A percentile compares a stretch with the other conserved stretches of the same genome.
Conservation (phyloP, 1,139 yeast genomes). For the Pichia norvegensis region DNA sequence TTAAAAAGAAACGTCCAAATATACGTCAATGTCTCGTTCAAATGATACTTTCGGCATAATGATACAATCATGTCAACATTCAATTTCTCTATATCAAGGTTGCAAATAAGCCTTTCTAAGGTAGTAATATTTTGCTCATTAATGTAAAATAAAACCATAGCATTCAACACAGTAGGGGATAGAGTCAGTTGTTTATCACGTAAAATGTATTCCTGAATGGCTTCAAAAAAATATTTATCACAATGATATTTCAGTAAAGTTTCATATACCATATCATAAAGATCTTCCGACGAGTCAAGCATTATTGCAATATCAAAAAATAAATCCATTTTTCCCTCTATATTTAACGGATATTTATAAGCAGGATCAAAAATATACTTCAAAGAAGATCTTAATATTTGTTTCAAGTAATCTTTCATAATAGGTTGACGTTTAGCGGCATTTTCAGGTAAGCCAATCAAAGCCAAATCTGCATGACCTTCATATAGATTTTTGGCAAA, state of each 20-base stretch:
- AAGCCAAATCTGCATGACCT: conserved; percentile 35
- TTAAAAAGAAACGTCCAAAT: conserved; percentile 58
- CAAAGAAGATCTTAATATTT: conserved; percentile 49
- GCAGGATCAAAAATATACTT: conserved; percentile 33
- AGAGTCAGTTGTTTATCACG: conserved; percentile 39
- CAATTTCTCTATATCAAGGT: conserved; percentile 54
- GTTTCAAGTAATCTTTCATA: conserved; percentile 48
- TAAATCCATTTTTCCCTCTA: conserved; percentile 15
- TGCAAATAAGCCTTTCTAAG: conserved; percentile 59
- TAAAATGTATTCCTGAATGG: conserved; percentile 45
- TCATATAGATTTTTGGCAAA: conserved; percentile 52
- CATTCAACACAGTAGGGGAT: conserved; percentile 57
- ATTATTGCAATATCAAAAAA: conserved; percentile 36
- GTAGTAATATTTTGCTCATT: conserved; percentile 35
- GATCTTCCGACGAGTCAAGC: conserved; percentile 31
- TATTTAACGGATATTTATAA: not conserved
- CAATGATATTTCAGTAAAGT: conserved; percentile 29
- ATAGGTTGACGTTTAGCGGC: conserved; percentile 37
- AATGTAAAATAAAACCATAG: conserved; percentile 47
- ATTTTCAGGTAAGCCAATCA: conserved; percentile 48
- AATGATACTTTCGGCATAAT: conserved; percentile 46
- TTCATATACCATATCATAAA: conserved; percentile 52
- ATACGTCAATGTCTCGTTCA: conserved; percentile 56
- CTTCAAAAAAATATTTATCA: conserved; percentile 38
- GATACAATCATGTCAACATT: conserved; percentile 67